phyloP scores from a whole-genome alignment of 106 monocot species.

The Allium fistulosum region DNA sequence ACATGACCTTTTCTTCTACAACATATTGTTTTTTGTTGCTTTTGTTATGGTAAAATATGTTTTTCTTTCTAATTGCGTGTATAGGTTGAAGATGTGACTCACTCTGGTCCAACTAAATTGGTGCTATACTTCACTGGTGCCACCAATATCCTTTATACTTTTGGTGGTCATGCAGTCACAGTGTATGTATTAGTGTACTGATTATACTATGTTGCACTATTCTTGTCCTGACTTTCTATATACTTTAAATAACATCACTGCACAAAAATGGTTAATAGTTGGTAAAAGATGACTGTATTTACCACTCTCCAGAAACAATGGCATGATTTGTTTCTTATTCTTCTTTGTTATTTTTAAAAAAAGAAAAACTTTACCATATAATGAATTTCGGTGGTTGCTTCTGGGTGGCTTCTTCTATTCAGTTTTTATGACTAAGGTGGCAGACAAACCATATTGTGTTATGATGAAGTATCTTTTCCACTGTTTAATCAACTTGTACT shows the following conservation, averaged over 20 bases:
- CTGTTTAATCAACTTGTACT: too few relatives aligned
- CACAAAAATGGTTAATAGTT: too few relatives aligned
- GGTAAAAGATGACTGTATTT: too few relatives aligned
- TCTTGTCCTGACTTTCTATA: background rate
- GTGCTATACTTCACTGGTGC: conserved; percentile 95
- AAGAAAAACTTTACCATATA: too few relatives aligned
- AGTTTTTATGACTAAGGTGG: background rate
- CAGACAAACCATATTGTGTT: background rate
- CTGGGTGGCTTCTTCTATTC: too few relatives aligned
- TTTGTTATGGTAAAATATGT: background rate
- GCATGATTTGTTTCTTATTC: too few relatives aligned
- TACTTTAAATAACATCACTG: background rate
- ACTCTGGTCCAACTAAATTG: conserved; percentile 57
- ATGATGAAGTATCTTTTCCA: too few relatives aligned
- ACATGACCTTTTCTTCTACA: background rate
- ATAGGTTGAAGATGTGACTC: conserved; percentile 41
- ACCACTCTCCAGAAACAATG: too few relatives aligned
- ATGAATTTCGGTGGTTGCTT: background rate
- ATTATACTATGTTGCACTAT: background rate
- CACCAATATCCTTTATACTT: conserved; percentile 92
- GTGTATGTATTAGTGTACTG: conserved; percentile 38
- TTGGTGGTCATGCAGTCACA: conserved; percentile 91
- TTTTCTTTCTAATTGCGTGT: background rate
- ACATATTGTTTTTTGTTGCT: background rate
- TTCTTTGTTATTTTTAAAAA: too few relatives aligned